Evolutionary conservation across 2,329 filamentous ascomycete genomes (phyloP), one percentile per base, ranked within the genome.

Genomic region (Diaporthe sp.): DNA sequence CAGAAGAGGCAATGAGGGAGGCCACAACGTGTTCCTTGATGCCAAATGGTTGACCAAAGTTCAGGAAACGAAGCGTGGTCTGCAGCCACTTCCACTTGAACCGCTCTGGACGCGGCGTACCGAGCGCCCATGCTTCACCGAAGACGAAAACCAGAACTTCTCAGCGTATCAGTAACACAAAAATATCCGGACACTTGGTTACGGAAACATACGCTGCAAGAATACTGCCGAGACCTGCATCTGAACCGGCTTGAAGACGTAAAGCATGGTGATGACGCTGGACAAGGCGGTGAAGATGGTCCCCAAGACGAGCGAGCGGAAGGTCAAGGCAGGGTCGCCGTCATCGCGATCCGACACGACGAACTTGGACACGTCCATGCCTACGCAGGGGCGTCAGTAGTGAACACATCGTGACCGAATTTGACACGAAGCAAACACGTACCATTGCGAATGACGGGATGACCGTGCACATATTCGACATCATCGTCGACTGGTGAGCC

Each of bases 191-290:
- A n/a, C 5, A 37, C 7, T 17, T 1, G 12, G 19, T 9, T 34
- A 8, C 19, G 42, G 39, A 17, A 12, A 34, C 61, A 4, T 67
- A 67, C 61, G 61, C 42, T 67, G 61, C 44, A 67, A 51, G 44
- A 67, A 67, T 19, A 67, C 61, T 5, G 61, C 61, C 61, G 61
- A 67, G 44, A 67, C 61, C 42, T 67, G 61, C 61, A 67, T 67
- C 61, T 67, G 28, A 34, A 44, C 49, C 5, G 44, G 61, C 44
- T 67, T 67, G 61, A 67, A 67, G 5, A 67, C 61, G 22, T 67
- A 67, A 10, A 67, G 42, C 61, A 67, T 67, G 4, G 61, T 67
- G 28, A 67, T 67, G 19, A 67, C 44, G 25, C 61, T 67, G 10
- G 61, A 67, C 1, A 67, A 19, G 61, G 61, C 61, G 19, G 61